Evolutionary conservation across 768 basidiomycete genomes (phyloP).

Genomic region (Tulasnella sp.): DNA sequence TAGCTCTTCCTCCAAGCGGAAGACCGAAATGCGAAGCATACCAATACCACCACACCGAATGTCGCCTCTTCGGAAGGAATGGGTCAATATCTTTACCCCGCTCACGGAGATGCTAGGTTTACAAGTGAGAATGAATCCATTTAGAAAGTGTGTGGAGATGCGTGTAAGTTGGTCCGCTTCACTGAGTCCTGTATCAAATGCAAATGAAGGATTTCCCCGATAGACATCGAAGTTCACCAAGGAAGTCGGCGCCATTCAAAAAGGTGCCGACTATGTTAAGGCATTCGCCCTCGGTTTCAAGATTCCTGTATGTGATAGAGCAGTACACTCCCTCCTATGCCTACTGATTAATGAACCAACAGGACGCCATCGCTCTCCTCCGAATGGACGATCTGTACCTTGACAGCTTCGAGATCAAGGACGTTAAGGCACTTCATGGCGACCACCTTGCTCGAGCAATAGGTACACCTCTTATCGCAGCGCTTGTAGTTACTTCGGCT

Average conservation of each 20-base stretch:
- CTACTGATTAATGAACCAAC: slow-evolving; percentile 1
- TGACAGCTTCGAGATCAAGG: slow-evolving; percentile 98
- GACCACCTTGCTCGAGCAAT: slow-evolving; percentile 98
- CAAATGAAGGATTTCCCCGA: slow-evolving; percentile 21
- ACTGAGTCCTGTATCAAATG: background rate
- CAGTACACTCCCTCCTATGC: background rate
- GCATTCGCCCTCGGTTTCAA: slow-evolving; percentile 93
- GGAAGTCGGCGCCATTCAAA: slow-evolving; percentile 86
- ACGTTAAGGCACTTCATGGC: slow-evolving; percentile 95
- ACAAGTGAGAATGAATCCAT: slow-evolving; percentile 96
- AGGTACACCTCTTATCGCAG: slow-evolving; percentile 33
- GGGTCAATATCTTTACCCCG: slow-evolving; percentile 91
- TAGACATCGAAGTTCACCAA: slow-evolving; percentile 91
- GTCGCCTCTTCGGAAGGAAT: slow-evolving; percentile 94
- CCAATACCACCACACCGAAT: slow-evolving; percentile 93
- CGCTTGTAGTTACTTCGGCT: background rate
- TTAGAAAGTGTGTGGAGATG: slow-evolving; percentile 79
- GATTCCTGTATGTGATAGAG: slow-evolving; percentile 54
- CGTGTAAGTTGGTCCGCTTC: slow-evolving; percentile 45
- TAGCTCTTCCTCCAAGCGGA: slow-evolving; percentile 35
- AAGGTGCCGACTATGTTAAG: slow-evolving; percentile 94
- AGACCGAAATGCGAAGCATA: slow-evolving; percentile 79
- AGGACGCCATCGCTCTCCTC: slow-evolving; percentile 94
- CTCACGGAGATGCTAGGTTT: slow-evolving; percentile 88
- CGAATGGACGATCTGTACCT: slow-evolving; percentile 95